Evolutionary conservation across 495 filamentous ascomycete species (phyloP).

Genomic region (Lasiosphaeria hispida): DNA sequence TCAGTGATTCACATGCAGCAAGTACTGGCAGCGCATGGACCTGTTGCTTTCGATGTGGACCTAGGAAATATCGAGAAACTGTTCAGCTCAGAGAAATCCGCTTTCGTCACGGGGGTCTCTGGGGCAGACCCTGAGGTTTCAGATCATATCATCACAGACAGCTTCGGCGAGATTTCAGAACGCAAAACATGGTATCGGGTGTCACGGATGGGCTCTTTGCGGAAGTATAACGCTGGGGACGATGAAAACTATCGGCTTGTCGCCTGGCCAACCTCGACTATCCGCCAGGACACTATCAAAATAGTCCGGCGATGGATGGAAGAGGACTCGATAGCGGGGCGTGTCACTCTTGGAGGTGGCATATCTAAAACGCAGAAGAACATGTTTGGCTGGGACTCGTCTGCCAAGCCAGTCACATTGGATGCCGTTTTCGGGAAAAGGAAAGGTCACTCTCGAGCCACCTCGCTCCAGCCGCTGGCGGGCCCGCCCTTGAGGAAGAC

Average conservation of each 20-base stretch:
- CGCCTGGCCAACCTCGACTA: conserved; percentile 51
- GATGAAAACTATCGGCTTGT: conserved; percentile 58
- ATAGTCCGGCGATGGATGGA: conserved; percentile 60
- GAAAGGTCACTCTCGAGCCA: conserved; percentile 20
- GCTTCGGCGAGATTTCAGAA: conserved; percentile 49
- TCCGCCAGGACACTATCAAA: conserved; percentile 51
- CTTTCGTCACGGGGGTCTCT: background rate
- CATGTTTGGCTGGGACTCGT: conserved; percentile 55
- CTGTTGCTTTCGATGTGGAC: conserved; percentile 39
- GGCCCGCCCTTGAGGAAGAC: conserved; percentile 2
- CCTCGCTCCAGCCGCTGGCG: conserved; percentile 19
- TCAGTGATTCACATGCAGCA: background rate
- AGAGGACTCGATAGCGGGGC: conserved; percentile 54
- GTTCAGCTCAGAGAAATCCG: conserved; percentile 27
- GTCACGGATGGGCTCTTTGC: conserved; percentile 54
- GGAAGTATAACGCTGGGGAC: conserved; percentile 53
- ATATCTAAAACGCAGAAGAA: conserved; percentile 42
- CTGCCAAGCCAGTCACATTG: conserved; percentile 44
- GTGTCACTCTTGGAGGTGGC: conserved; percentile 44
- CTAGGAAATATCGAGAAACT: conserved; percentile 43
- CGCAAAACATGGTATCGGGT: conserved; percentile 64
- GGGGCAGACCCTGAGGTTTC: conserved; percentile 21
- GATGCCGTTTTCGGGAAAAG: conserved; percentile 44
- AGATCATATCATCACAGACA: conserved; percentile 44
- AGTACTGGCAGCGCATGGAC: conserved; percentile 29